Evolutionary conservation across 2,329 filamentous ascomycete genomes (phyloP).

Genomic region (Fusarium oxysporum): DNA sequence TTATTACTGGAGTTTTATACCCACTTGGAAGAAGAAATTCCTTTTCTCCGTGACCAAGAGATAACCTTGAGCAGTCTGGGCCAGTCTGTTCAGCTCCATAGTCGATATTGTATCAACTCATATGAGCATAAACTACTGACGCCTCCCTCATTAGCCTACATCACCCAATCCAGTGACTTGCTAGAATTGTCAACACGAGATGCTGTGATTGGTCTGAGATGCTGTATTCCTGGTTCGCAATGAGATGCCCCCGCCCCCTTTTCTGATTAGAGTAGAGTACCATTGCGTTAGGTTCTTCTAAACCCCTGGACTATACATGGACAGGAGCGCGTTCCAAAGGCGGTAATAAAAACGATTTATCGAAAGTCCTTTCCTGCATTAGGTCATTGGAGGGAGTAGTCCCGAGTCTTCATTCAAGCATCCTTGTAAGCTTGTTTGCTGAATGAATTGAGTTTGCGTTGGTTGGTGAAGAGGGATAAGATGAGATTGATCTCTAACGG

Average conservation of each 20-base stretch:
- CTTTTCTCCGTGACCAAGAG: background rate
- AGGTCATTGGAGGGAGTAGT: background rate
- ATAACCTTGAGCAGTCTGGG: background rate
- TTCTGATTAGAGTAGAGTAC: constrained; percentile 1
- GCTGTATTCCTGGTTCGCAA: constrained; percentile 1
- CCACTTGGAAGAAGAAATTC: background rate
- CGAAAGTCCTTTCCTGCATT: background rate
- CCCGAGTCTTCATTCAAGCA: background rate
- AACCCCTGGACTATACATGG: constrained; percentile 12
- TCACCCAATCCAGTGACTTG: constrained; percentile 20
- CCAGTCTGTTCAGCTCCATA: background rate
- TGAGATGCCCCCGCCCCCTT: constrained; percentile 27
- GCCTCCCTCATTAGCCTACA: constrained; percentile 16
- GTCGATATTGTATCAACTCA: background rate
- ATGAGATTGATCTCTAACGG: constrained; percentile 14
- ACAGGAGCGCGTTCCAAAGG: constrained; percentile 17
- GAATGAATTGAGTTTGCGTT: constrained; percentile 19
- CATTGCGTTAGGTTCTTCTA: background rate
- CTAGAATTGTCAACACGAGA: constrained; percentile 13
- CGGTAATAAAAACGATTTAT: background rate
- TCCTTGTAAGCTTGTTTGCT: constrained; percentile 4
- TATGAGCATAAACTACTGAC: background rate
- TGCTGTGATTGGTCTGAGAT: constrained; percentile 16
- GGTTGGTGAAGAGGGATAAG: background rate
- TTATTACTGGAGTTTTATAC: constrained; percentile 6